phyloP scores from a whole-genome alignment of 208 protist species.

The Plasmodiophora brassicae region DNA sequence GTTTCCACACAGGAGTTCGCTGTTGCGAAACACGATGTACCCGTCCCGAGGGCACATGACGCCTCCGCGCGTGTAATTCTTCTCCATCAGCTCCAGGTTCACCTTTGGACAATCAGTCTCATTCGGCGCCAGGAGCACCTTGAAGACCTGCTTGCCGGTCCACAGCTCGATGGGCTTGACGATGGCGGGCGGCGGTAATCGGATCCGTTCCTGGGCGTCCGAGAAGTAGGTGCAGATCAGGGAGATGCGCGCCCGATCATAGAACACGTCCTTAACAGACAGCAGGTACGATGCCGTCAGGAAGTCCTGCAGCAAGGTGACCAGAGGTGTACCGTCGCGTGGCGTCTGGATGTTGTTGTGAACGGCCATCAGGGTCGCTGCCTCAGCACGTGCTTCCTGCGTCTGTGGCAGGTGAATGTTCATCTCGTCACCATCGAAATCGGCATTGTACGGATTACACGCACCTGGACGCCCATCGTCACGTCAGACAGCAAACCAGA shows the following conservation, averaged over 20 bases:
- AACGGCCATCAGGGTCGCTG: slow-evolving; percentile 27
- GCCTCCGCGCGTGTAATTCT: slow-evolving; percentile 47
- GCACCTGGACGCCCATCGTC: slow-evolving; percentile 65
- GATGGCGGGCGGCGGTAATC: slow-evolving; percentile 87
- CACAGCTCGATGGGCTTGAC: slow-evolving; percentile 92
- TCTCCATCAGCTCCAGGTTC: slow-evolving; percentile 28
- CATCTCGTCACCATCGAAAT: slow-evolving; percentile 99
- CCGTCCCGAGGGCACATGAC: slow-evolving; percentile 63
- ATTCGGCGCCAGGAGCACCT: slow-evolving; percentile 74
- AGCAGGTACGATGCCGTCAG: slow-evolving; percentile 92
- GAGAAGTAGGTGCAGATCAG: slow-evolving; percentile 29
- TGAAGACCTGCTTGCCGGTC: slow-evolving; percentile 96
- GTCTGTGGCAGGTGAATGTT: slow-evolving; percentile 98
- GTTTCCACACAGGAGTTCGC: slow-evolving; percentile 82
- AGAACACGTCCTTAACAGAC: slow-evolving; percentile 88
- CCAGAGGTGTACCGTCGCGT: slow-evolving; percentile 5
- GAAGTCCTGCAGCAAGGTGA: slow-evolving; percentile 88
- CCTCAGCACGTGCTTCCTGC: slow-evolving; percentile 78
- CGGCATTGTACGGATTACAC: slow-evolving; percentile 97
- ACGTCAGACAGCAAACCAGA: not conserved
- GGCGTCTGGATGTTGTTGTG: slow-evolving; percentile 43
- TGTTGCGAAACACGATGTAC: slow-evolving; percentile 77
- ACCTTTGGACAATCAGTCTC: slow-evolving; percentile 12
- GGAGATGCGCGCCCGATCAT: slow-evolving; percentile 68
- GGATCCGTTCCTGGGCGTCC: not conserved